Evolutionary conservation across 345 rosid genomes (phyloP).

Genomic region (Alliaria petiolata): DNA sequence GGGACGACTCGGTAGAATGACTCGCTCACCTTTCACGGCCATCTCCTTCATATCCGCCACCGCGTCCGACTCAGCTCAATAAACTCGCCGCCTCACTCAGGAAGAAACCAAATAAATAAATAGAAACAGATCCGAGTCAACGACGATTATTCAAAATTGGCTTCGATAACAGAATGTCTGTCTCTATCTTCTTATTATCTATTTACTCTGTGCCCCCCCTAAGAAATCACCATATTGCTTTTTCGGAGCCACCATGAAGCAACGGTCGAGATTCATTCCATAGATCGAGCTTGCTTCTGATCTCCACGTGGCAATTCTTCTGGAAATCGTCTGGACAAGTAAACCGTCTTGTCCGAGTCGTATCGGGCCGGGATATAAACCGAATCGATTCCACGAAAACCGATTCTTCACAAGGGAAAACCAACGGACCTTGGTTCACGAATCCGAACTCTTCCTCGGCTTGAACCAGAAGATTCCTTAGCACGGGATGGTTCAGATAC

Average conservation of each 20-base stretch:
- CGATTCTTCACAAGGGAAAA: slow-evolving; percentile 86
- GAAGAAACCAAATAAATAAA: too few relatives aligned
- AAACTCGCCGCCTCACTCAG: slow-evolving; percentile 13
- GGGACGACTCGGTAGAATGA: slow-evolving; percentile 61
- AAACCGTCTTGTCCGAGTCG: slow-evolving; percentile 42
- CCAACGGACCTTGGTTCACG: slow-evolving; percentile 70
- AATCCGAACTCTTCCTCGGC: slow-evolving; percentile 95
- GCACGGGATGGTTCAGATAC: slow-evolving; percentile 82
- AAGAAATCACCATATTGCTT: slow-evolving; percentile 43
- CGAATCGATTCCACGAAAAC: slow-evolving; percentile 73
- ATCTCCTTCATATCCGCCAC: slow-evolving; percentile 38
- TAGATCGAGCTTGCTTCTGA: slow-evolving; percentile 41
- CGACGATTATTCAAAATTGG: neutral
- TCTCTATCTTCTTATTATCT: neutral
- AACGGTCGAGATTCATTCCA: slow-evolving; percentile 83
- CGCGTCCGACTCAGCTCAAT: slow-evolving; percentile 1
- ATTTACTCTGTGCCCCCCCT: neutral
- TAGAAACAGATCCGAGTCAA: too few relatives aligned
- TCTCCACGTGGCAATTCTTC: slow-evolving; percentile 51
- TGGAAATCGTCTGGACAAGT: slow-evolving; percentile 54
- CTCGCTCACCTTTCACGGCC: slow-evolving; percentile 45
- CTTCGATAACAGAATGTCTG: too few relatives aligned
- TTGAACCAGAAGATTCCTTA: slow-evolving; percentile 58
- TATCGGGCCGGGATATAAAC: slow-evolving; percentile 58
- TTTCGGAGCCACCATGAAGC: slow-evolving; percentile 52